A percentile compares a stretch with the other conserved stretches of the same genome.
phyloP scores from a whole-genome alignment of 768 basidiomycete species.

The Russula olivacea region DNA sequence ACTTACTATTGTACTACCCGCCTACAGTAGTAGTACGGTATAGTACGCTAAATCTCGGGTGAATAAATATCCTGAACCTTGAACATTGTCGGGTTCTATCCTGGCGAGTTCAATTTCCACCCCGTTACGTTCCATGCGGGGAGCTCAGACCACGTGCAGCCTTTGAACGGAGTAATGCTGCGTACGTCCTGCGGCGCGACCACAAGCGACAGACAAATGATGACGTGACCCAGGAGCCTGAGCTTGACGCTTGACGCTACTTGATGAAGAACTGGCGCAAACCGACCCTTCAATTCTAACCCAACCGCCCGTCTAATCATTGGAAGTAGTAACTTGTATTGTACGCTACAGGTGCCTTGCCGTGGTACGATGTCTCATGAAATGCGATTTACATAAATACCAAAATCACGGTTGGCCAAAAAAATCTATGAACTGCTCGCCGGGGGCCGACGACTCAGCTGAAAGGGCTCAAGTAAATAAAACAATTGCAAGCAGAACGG shows the following conservation, averaged over 20 bases:
- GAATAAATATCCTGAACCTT: slow-evolving; percentile 2
- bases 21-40: no score
- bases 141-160: neutral
- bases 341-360: neutral
- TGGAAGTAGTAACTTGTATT: neutral
- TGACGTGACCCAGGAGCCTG: no score
- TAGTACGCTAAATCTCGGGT: neutral
- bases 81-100: neutral
- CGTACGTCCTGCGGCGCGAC: neutral
- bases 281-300: neutral
- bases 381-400: neutral
- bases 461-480: neutral
- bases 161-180: neutral
- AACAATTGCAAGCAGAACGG: neutral
- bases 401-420: neutral
- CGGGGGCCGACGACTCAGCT: neutral
- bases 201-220: no score
- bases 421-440: neutral
- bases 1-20: neutral
- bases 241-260: neutral
- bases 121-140: neutral
- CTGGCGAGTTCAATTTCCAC: neutral
- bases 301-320: neutral
- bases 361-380: neutral
- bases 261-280: neutral